Conservation (phyloP, 257 asterid species). For the Fraxinus excelsior region DNA sequence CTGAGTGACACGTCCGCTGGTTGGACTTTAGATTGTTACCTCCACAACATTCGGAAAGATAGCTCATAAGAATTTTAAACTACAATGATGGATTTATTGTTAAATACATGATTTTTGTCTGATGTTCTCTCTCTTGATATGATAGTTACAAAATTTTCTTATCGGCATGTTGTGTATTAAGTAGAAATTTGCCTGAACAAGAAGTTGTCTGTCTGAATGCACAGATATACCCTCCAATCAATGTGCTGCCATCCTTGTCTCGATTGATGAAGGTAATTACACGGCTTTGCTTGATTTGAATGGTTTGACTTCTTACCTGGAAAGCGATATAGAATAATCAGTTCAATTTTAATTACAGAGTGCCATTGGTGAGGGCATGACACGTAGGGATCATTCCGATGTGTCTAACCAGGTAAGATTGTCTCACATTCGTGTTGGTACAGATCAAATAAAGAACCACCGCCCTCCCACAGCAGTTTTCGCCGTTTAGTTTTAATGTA, state of each 20-base stretch:
- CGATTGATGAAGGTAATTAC: slow-evolving; percentile 88
- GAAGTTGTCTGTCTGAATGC: slow-evolving; percentile 16
- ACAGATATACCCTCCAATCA: slow-evolving; percentile 98
- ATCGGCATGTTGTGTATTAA: not conserved
- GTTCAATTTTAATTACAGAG: slow-evolving; percentile 53
- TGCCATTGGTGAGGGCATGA: slow-evolving; percentile 99
- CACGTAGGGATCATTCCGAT: slow-evolving; percentile 93
- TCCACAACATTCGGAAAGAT: not conserved
- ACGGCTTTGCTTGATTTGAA: slow-evolving; percentile 6
- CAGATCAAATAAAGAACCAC: not conserved
- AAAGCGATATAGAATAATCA: not conserved
- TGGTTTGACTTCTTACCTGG: slow-evolving; percentile 3
- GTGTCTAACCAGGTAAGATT: slow-evolving; percentile 85
- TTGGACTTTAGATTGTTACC: not conserved
- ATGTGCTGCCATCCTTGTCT: slow-evolving; percentile 97
- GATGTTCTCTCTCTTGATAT: slow-evolving; percentile 1
- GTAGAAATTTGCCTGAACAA: slow-evolving; percentile 24
- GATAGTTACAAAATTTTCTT: not conserved
- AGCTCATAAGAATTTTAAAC: not conserved
- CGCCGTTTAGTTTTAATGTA: not conserved
- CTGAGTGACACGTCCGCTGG: not conserved
- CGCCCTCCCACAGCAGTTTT: not conserved
- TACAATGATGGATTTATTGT: slow-evolving; percentile 7
- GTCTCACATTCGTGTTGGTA: not conserved
- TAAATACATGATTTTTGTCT: not conserved